Conservation (phyloP, 257 asterid species). For the Asclepias syriaca region DNA sequence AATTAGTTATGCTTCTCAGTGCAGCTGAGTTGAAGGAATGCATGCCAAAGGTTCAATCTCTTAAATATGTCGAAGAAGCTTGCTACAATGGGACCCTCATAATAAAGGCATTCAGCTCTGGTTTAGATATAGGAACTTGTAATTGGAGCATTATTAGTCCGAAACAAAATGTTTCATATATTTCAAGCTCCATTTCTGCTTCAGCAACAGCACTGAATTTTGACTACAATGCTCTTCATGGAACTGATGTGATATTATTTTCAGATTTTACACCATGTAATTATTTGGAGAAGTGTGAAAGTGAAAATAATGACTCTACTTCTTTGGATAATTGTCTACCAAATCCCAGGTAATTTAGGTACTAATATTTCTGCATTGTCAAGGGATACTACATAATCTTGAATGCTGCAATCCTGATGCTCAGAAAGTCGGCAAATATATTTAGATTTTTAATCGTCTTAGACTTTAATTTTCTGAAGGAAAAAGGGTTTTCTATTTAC, state of each 20-base stretch:
- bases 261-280: conserved; percentile 52
- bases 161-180: conserved; percentile 50
- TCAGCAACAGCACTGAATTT: conserved; percentile 53
- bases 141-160: conserved; percentile 75
- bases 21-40: conserved; percentile 91
- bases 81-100: too few relatives aligned
- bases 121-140: conserved; percentile 87
- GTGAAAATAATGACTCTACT: conserved; percentile 24
- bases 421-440: neutral
- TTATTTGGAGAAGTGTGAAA: conserved; percentile 20
- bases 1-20: conserved; percentile 50
- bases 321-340: conserved; percentile 22
- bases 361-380: neutral
- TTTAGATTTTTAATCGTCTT: neutral
- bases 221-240: conserved; percentile 47
- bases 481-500: conserved; percentile 15
- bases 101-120: conserved; percentile 72
- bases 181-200: conserved; percentile 60
- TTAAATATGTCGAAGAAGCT: conserved; percentile 82
- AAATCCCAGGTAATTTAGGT: conserved; percentile 37
- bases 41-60: conserved; percentile 61
- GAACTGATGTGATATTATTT: conserved; percentile 60
- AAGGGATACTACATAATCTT: neutral
- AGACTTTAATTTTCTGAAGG: neutral
- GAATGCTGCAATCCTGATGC: neutral